Evolutionary conservation across 441 rosid genomes (phyloP).

Genomic region (Gossypium armourianum): DNA sequence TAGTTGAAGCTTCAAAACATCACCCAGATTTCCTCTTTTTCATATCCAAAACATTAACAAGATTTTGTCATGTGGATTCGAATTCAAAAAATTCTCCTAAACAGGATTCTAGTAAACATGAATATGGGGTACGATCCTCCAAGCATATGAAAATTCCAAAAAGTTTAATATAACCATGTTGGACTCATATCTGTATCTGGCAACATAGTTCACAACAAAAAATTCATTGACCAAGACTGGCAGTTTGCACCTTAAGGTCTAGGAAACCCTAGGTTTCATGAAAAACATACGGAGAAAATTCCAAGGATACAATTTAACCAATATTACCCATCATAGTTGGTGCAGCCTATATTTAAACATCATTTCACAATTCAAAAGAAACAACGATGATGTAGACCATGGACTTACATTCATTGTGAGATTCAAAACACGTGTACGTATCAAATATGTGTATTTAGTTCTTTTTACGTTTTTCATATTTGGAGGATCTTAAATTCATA

Average conservation of each 20-base stretch:
- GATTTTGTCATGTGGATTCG: not conserved
- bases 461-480: not conserved
- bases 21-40: not conserved
- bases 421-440: not conserved
- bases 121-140: not conserved
- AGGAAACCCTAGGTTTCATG: not conserved
- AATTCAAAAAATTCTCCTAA: not conserved
- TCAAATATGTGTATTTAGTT: not conserved
- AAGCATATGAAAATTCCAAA: not conserved
- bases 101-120: not conserved
- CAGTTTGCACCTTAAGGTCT: not conserved
- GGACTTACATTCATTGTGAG: not conserved
- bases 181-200: not conserved
- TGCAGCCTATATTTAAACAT: not conserved
- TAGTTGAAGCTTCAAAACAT: conserved; percentile 4
- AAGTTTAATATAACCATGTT: not conserved
- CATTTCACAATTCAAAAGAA: not conserved
- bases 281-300: not conserved
- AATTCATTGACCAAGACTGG: not conserved
- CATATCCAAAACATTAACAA: not conserved
- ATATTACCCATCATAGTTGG: not conserved
- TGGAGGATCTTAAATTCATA: not conserved
- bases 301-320: not conserved
- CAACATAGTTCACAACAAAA: not conserved
- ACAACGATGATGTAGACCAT: not conserved